A percentile compares a stretch with the other conserved stretches of the same genome.
Evolutionary conservation across 208 protist genomes (phyloP).

Genomic region (Spongospora subterranea): DNA sequence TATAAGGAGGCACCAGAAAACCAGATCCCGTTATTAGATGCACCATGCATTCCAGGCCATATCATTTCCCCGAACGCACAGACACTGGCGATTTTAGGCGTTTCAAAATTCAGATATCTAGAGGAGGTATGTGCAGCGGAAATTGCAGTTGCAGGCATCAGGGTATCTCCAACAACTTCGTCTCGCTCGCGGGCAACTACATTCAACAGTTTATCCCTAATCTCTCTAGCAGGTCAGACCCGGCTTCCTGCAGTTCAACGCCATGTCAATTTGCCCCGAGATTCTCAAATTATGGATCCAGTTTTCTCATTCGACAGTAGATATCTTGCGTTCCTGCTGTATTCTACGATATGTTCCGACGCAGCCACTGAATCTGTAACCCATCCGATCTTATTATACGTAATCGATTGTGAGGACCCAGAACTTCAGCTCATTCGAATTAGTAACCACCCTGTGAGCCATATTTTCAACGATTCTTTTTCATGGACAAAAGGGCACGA

Average conservation of each 20-base stretch:
- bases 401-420: neutral
- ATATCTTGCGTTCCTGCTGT: constrained; percentile 1
- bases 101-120: neutral
- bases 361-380: neutral
- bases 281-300: neutral
- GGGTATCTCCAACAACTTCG: neutral
- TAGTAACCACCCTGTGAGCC: constrained; percentile 13
- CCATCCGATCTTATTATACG: constrained; percentile 19
- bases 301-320: constrained; percentile 1
- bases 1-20: neutral
- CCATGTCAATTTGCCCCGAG: neutral
- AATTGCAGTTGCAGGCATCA: neutral
- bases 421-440: neutral
- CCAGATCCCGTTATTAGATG: neutral
- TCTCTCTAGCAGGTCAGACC: neutral
- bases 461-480: neutral
- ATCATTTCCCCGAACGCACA: neutral
- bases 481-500: neutral
- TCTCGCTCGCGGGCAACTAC: neutral
- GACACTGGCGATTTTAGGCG: neutral
- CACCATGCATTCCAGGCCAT: neutral
- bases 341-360: neutral
- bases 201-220: neutral
- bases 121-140: neutral
- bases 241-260: neutral